Evolutionary conservation across 345 rosid genomes (phyloP).

Genomic region (Camelina sativa): DNA sequence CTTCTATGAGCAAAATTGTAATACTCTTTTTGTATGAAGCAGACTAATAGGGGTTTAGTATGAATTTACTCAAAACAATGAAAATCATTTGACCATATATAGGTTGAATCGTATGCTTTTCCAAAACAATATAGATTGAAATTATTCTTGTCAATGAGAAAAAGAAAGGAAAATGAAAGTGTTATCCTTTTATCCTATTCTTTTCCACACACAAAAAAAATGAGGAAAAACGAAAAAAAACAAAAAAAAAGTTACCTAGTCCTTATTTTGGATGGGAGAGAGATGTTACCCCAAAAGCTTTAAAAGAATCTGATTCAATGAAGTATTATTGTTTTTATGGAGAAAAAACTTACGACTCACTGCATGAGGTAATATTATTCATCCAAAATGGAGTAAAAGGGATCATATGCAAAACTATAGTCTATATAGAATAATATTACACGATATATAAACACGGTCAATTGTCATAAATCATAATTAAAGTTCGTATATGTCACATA

Average conservation of each 20-base stretch:
- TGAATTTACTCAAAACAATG: not conserved
- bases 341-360: slow-evolving; percentile 10
- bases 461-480: slow-evolving; percentile 10
- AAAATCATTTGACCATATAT: not conserved
- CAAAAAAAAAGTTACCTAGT: not conserved
- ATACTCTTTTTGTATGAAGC: not conserved
- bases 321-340: slow-evolving; percentile 14
- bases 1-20: not conserved
- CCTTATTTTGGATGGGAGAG: slow-evolving; percentile 7
- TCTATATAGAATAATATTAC: not conserved
- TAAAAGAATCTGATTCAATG: slow-evolving; percentile 40
- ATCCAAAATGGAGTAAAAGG: slow-evolving; percentile 24
- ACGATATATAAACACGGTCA: not conserved
- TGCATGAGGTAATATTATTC: slow-evolving; percentile 21
- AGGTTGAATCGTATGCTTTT: not conserved
- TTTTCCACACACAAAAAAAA: not conserved
- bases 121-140: not conserved
- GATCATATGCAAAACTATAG: no score
- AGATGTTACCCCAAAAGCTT: slow-evolving; percentile 7
- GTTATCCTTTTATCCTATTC: slow-evolving; percentile 1
- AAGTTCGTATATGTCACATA: not conserved
- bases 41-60: not conserved
- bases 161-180: not conserved
- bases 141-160: not conserved
- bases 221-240: not conserved